phyloP scores from a whole-genome alignment of 768 basidiomycete species.

The Multifurca ochricompacta region DNA sequence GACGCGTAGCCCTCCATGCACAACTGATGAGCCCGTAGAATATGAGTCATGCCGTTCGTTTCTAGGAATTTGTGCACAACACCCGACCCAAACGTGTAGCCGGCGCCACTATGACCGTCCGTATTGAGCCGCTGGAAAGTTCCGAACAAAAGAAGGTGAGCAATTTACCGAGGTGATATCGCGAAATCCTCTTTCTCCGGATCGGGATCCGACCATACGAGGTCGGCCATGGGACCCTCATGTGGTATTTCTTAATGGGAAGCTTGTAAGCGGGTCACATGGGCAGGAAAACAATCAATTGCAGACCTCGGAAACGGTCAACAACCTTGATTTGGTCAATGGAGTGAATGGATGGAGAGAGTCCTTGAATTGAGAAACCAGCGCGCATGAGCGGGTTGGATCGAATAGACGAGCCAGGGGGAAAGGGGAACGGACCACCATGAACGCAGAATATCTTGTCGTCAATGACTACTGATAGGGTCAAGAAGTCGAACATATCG shows the following conservation, averaged over 20 bases:
- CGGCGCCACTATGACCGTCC: constrained; percentile 68
- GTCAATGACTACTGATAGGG: constrained; percentile 95
- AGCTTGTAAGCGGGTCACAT: neutral
- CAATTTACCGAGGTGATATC: constrained; percentile 83
- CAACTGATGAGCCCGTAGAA: constrained; percentile 94
- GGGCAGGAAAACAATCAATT: neutral
- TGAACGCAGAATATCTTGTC: constrained; percentile 99
- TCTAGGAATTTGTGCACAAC: constrained; percentile 97
- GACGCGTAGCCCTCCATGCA: constrained; percentile 99
- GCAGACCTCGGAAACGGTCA: constrained; percentile 89
- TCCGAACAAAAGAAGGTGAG: constrained; percentile 14
- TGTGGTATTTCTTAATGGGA: constrained; percentile 82
- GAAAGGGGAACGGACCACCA: constrained; percentile 55
- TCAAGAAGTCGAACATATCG: constrained; percentile 99
- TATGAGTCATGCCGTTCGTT: constrained; percentile 94
- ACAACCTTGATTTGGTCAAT: constrained; percentile 99
- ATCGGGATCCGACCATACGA: constrained; percentile 99
- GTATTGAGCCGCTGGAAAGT: constrained; percentile 7
- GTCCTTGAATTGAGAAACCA: constrained; percentile 42
- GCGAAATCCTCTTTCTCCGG: constrained; percentile 99
- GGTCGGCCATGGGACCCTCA: constrained; percentile 98
- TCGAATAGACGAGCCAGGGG: constrained; percentile 1
- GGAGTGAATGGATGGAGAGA: constrained; percentile 96
- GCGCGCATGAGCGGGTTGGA: neutral
- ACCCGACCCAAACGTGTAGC: constrained; percentile 97